Conservation (phyloP, 1,284 basidiomycete species). For the Sporisorium exsertum region DNA sequence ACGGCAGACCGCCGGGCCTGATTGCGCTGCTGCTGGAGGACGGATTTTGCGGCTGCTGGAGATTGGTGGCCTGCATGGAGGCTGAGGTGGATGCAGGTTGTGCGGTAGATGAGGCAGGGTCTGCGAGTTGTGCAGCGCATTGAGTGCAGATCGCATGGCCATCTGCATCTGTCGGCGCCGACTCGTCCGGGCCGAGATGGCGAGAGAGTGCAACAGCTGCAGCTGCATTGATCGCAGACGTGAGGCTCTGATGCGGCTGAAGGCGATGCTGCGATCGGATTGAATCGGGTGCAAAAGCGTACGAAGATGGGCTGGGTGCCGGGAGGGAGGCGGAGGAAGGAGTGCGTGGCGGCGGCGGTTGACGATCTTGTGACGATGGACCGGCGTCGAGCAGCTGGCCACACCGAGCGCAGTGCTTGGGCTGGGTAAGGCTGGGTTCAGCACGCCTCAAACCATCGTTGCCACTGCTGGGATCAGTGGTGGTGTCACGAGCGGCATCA, state of each 20-base stretch:
- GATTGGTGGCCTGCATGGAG: not conserved
- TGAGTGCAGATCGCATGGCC: constrained; percentile 42
- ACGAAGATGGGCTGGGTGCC: constrained; percentile 49
- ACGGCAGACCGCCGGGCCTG: not conserved
- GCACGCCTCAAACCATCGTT: constrained; percentile 12
- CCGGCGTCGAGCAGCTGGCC: constrained; percentile 40
- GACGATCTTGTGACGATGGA: constrained; percentile 20
- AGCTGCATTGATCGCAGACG: constrained; percentile 51
- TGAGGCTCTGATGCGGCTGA: constrained; percentile 42
- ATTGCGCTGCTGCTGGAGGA: not conserved
- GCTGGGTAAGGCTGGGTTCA: constrained; percentile 21
- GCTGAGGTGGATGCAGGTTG: constrained; percentile 1
- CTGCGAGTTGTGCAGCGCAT: constrained; percentile 29
- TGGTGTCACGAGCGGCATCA: not conserved
- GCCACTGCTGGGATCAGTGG: not conserved
- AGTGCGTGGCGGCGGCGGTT: constrained; percentile 16
- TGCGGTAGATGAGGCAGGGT: not conserved
- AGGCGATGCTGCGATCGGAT: constrained; percentile 40
- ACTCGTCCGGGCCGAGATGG: constrained; percentile 34
- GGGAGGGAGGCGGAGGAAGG: constrained; percentile 33
- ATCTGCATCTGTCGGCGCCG: constrained; percentile 25
- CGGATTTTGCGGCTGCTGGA: constrained; percentile 2
- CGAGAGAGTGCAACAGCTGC: constrained; percentile 44
- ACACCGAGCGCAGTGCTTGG: constrained; percentile 46
- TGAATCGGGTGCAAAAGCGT: constrained; percentile 47